Evolutionary conservation across 2,329 filamentous ascomycete genomes (phyloP), one percentile per base, ranked within the genome.

Genomic region (Fusarium tjaetaba): DNA sequence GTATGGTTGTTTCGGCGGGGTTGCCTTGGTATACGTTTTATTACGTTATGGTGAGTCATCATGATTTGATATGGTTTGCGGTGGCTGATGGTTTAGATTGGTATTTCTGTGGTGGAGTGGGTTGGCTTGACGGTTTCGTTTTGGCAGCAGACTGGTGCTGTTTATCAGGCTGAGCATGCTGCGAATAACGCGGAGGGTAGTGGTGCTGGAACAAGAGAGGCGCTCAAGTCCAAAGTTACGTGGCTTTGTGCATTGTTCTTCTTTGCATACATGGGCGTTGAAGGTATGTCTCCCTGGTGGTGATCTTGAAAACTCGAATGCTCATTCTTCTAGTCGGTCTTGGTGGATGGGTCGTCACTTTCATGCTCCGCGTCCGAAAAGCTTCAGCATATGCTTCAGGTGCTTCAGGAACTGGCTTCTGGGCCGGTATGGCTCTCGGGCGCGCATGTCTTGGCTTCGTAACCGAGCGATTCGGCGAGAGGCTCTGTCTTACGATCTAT

Each of bases 321-420:
- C 51, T 56, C 68, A 80, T 24, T 24, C 7, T 4, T 24, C 1
- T 22, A 84, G 83, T 93, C 56, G 91, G 90, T 0, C 86, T 94
- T 3, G 92, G 92, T 28, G 93, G 93, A 8, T 96, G 93, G 93
- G 90, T 95, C 39, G 91, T 94, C 39, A 91, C 90, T 0, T 95
- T 95, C 79, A 95, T 95, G 92, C 89, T 94, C 11, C 87, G 88
- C 18, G 90, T 94, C 15, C 88, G 93, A 20, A 82, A 91, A 11
- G 92, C 90, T 2, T 86, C 83, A 4, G 82, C 88, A 0, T 94
- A 94, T 74, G 88, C 89, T 0, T 90, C 90, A n/a, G 93, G 93
- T 32, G 91, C 94, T 81, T 90, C 89, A 0, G 90, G 89, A 0
- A 93, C 92, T 0, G 93, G 92, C 0, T 95, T 94, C 81, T 95